Evolutionary conservation across 2,329 filamentous ascomycete genomes (phyloP).

Genomic region (Nakataea oryzae): DNA sequence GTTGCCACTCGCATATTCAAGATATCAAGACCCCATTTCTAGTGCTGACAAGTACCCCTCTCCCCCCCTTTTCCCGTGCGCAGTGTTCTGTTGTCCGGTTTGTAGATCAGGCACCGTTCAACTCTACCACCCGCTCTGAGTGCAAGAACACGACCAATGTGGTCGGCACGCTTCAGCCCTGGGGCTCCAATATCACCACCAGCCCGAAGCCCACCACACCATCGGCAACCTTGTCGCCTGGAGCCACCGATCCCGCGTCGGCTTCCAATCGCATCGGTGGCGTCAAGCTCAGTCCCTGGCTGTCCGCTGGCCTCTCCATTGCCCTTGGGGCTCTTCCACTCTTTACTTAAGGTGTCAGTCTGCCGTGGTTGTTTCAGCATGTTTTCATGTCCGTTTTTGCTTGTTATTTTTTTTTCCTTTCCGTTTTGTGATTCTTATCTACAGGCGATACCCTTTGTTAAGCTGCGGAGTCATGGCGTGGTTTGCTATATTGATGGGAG

Average conservation of each 20-base stretch:
- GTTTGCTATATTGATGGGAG: background rate
- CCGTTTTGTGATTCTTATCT: background rate
- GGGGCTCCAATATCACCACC: constrained; percentile 1
- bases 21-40: background rate
- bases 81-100: constrained; percentile 3
- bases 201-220: background rate
- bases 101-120: background rate
- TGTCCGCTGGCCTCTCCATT: background rate
- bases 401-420: no score
- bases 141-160: constrained; percentile 2
- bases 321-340: background rate
- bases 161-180: background rate
- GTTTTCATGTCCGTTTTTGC: background rate
- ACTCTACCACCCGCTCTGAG: background rate
- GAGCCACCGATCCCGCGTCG: background rate
- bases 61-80: background rate
- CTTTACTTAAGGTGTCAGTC: background rate
- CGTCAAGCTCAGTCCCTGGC: background rate
- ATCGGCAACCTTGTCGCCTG: background rate
- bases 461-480: background rate
- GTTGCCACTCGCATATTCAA: background rate
- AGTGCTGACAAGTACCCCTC: background rate
- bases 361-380: background rate
- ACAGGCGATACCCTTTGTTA: background rate
- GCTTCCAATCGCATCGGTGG: background rate